Percentiles rank a stretch among this genome's conserved stretches.
These are phyloP conservation scores for Auxenochlorella pyrenoidosa DNA, from an alignment of 139 green algal species.

Conservation along the genomic window DNA sequence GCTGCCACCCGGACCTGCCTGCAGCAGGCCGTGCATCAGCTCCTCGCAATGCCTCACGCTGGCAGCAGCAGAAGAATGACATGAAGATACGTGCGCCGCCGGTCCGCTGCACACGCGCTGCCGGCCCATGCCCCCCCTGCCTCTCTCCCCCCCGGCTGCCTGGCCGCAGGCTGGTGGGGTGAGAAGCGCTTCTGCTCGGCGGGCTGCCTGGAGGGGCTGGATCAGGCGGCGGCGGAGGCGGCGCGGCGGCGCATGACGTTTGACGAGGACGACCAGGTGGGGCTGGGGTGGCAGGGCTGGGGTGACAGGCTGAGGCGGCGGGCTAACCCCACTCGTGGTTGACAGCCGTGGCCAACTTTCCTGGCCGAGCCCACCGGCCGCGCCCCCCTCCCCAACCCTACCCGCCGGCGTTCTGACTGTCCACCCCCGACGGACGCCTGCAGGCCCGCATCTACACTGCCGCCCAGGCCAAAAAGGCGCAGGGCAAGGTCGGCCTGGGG, in stretches of 20 bases:
- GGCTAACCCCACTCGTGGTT: too few species aligned
- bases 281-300: neutral
- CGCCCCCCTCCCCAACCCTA: neutral
- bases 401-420: neutral
- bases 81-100: too few species aligned
- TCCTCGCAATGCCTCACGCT: too few species aligned
- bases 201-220: constrained; percentile 67
- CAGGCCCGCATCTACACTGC: constrained; percentile 51
- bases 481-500: constrained; percentile 60
- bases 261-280: constrained; percentile 73
- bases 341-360: neutral
- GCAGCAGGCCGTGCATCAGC: neutral
- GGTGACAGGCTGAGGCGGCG: too few species aligned
- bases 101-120: too few species aligned
- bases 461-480: constrained; percentile 56
- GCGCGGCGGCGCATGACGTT: constrained; percentile 59
- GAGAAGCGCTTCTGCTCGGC: constrained; percentile 68
- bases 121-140: too few species aligned
- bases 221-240: constrained; percentile 43
- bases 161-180: constrained; percentile 79
- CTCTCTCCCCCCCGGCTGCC: neutral
- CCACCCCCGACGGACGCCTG: neutral
- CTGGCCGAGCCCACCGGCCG: neutral
- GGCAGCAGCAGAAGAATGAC: too few species aligned
- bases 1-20: neutral